phyloP scores from a whole-genome alignment of 805 yeast genomes.

The Vanderwaltozyma tropicalis region DNA sequence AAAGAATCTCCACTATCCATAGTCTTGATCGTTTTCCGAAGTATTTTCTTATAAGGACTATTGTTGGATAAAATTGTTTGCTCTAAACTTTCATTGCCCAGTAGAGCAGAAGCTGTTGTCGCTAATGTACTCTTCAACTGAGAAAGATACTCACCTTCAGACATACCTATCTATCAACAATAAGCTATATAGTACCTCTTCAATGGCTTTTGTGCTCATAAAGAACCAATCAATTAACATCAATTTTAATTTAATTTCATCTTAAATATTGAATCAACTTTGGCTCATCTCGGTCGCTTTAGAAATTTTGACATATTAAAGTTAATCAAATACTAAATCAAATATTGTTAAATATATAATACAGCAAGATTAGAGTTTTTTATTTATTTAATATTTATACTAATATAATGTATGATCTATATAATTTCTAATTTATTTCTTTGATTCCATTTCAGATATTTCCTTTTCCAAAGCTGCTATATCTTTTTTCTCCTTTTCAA shows the following conservation, averaged over 20 bases:
- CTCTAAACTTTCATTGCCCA: slow-evolving; percentile 33
- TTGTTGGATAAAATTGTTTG: slow-evolving; percentile 26
- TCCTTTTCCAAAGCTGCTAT: slow-evolving; percentile 4
- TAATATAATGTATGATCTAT: too few species aligned
- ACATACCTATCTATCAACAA: slow-evolving; percentile 6
- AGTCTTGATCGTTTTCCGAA: slow-evolving; percentile 21
- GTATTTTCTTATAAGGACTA: slow-evolving; percentile 22
- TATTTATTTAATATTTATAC: too few species aligned
- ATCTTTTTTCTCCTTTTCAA: slow-evolving; percentile 3
- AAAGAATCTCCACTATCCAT: slow-evolving; percentile 12
- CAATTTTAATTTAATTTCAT: too few species aligned
- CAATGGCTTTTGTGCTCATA: not conserved
- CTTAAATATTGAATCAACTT: too few species aligned
- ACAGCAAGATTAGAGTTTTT: too few species aligned
- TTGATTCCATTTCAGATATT: not conserved
- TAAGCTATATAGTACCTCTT: too few species aligned
- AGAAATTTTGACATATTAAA: too few species aligned
- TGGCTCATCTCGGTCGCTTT: too few species aligned
- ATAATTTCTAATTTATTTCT: too few species aligned
- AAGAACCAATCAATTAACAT: too few species aligned
- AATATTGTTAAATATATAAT: too few species aligned
- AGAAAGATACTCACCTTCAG: slow-evolving; percentile 23
- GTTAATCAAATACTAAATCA: too few species aligned
- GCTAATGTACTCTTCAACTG: slow-evolving; percentile 40
- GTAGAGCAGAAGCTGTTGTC: slow-evolving; percentile 46